Conservation (phyloP, 73 alveolate species). For the Tetrahymena malaccensis region DNA sequence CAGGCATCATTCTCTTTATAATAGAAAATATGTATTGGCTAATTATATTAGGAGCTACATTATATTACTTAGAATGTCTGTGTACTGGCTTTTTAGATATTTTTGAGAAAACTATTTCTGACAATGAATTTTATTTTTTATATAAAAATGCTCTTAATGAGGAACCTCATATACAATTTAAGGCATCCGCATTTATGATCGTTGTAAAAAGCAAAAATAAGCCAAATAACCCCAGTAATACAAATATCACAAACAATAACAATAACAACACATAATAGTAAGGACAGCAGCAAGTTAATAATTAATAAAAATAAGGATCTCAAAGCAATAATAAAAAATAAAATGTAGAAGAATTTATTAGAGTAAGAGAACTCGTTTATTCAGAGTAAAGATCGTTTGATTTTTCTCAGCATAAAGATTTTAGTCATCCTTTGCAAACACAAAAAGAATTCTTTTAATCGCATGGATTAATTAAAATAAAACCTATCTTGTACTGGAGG, state of each 20-base stretch:
- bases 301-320: background rate
- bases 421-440: background rate
- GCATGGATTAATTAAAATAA: background rate
- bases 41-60: background rate
- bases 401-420: background rate
- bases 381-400: background rate
- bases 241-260: background rate
- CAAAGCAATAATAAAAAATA: background rate
- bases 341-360: background rate
- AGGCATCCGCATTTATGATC: background rate
- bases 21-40: background rate
- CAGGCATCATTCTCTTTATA: background rate
- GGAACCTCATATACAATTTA: background rate
- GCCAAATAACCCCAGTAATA: background rate
- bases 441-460: background rate
- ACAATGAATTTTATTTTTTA: background rate
- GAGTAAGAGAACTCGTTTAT: background rate
- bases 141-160: background rate
- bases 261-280: background rate
- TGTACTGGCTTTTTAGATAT: background rate
- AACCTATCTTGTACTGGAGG: background rate
- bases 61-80: background rate
- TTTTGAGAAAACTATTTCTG: background rate
- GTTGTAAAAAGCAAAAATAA: background rate
- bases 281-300: background rate